Evolutionary conservation across 2,329 filamentous ascomycete species (phyloP).

Genomic region (Monosporascus sp.): DNA sequence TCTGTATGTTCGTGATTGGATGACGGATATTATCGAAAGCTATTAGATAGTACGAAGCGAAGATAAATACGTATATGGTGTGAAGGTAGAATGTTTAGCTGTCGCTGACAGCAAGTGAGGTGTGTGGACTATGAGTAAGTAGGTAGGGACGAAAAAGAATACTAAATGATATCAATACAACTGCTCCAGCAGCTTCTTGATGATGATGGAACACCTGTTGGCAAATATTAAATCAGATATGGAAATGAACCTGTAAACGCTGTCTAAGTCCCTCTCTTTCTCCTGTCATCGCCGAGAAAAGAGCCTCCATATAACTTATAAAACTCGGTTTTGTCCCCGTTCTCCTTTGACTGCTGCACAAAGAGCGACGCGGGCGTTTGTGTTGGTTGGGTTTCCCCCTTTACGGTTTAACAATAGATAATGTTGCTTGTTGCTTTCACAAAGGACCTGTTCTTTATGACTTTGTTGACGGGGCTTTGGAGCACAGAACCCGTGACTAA

Average conservation of each 20-base stretch:
- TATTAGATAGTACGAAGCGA: not conserved
- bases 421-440: too few relatives aligned
- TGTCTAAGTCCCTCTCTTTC: not conserved
- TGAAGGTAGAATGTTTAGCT: not conserved
- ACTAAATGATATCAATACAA: not conserved
- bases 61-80: not conserved
- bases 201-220: not conserved
- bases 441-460: too few relatives aligned
- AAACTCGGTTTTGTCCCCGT: too few relatives aligned
- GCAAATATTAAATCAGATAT: not conserved
- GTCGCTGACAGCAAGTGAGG: not conserved
- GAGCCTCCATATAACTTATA: too few relatives aligned
- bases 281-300: too few relatives aligned
- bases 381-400: too few relatives aligned
- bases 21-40: not conserved
- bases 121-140: not conserved
- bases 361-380: too few relatives aligned
- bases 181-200: not conserved
- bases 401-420: too few relatives aligned
- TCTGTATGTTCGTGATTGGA: not conserved
- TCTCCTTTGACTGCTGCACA: too few relatives aligned
- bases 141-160: not conserved
- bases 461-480: too few relatives aligned
- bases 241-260: not conserved
- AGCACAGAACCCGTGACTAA: too few relatives aligned